Evolutionary conservation across 805 yeast species (phyloP).

Genomic region (Yueomyces sp.): DNA sequence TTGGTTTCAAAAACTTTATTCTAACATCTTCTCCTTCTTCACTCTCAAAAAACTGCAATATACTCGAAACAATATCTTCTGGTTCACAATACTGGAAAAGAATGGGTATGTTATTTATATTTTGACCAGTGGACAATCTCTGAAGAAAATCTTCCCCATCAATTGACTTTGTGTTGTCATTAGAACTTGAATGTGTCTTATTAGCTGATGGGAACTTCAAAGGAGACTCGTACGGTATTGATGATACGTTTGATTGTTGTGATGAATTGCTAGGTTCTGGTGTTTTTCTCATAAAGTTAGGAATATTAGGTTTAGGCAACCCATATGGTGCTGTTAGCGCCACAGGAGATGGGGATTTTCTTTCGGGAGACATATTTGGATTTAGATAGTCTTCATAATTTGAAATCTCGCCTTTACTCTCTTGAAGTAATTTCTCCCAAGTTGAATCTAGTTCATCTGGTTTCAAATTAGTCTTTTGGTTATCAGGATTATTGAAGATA

Average conservation of each 20-base stretch:
- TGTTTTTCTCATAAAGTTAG: too few relatives aligned
- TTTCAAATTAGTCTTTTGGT: too few relatives aligned
- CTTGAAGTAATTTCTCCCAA: conserved; percentile 21
- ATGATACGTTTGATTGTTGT: neutral
- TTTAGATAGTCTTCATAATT: neutral
- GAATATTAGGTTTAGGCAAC: neutral
- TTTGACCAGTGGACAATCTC: conserved; percentile 1
- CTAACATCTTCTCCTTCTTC: neutral
- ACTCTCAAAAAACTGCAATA: conserved; percentile 3
- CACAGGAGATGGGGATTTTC: neutral
- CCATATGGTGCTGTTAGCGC: neutral
- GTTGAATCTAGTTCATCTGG: conserved; percentile 9
- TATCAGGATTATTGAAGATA: neutral
- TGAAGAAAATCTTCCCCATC: neutral
- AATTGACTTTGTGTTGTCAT: neutral
- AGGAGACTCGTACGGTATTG: neutral
- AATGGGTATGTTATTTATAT: conserved; percentile 3
- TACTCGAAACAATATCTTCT: conserved; percentile 7
- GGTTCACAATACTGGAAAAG: conserved; percentile 6
- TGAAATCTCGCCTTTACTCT: conserved; percentile 1
- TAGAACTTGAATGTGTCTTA: neutral
- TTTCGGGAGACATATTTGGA: neutral
- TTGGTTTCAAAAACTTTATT: conserved; percentile 1
- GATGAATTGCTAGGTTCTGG: too few relatives aligned
- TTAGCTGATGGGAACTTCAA: neutral